Evolutionary conservation across 345 rosid genomes (phyloP), one percentile per base, ranked within the genome.

Genomic region (Populus pruinosa): DNA sequence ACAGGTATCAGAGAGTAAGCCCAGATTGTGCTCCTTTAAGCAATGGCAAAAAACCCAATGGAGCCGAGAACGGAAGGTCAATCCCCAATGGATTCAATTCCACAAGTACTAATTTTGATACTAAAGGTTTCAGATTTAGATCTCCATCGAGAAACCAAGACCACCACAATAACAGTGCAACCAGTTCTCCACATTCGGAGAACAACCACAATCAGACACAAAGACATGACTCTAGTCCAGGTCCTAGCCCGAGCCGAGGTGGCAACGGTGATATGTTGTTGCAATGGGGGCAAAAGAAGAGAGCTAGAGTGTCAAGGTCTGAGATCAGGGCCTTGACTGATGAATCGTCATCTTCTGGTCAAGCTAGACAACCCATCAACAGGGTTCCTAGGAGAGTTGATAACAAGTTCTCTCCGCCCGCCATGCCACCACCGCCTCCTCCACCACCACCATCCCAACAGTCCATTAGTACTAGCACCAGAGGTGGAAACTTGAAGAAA

Each of bases 271-370:
- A 89, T 78, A 82, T 87, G 75, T 62, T 90, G n/a, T 72, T 90
- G 65, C 91, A 87, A 80, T 90, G 92, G 94, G 90, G 94, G 3
- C 94, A 90, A 43, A 85, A 90, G 74, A 90, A 90, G 69, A 86
- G 94, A 78, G 83, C 94, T 2, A 87, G 92, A 76, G 82, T 79
- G 18, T 85, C 91, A 0, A 87, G 93, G 73, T 72, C 85, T 8
- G 91, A 87, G 86, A 87, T 83, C 88, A 84, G 90, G 67, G 76
- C 88, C 8, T 41, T 81, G 29, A 77, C 83, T 14, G 91, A 87
- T 79, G 89, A 88, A 31, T 87, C 86, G 8, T 88, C 93, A n/a
- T 83, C 91, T 0, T 86, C 91, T 7, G 82, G 80, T 67, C 87
- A 86, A 62, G 87, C 79, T 44, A 85, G 78, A 71, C 84, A 85